A percentile compares a stretch with the other conserved stretches of the same genome.
phyloP scores from a whole-genome alignment of 2,329 filamentous ascomycete species.

The Leptographium flavum region DNA sequence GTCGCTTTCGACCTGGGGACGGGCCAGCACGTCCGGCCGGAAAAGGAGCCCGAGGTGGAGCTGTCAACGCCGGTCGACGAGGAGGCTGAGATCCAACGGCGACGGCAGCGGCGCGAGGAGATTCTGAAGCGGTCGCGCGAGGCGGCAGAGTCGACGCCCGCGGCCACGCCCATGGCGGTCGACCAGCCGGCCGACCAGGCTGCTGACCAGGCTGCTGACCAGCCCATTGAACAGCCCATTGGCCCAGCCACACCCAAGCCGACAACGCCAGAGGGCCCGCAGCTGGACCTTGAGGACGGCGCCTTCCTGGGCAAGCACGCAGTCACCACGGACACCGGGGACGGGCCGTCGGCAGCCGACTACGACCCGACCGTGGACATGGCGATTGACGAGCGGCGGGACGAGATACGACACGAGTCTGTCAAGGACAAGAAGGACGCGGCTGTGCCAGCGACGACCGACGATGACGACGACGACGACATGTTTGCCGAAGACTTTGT shows the following conservation, averaged over 20 bases:
- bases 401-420: slow-evolving; percentile 43
- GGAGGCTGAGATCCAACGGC: slow-evolving; percentile 70
- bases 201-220: slow-evolving; percentile 8
- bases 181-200: slow-evolving; percentile 23
- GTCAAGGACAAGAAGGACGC: neutral
- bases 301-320: slow-evolving; percentile 39
- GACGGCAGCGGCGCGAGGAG: slow-evolving; percentile 70
- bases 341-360: slow-evolving; percentile 81
- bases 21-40: neutral
- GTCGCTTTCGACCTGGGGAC: slow-evolving; percentile 30
- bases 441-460: neutral
- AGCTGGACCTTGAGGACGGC: slow-evolving; percentile 52
- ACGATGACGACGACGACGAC: slow-evolving; percentile 47
- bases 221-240: too few relatives aligned
- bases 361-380: slow-evolving; percentile 85
- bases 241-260: too few relatives aligned
- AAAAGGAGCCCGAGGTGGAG: neutral
- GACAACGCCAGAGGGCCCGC: slow-evolving; percentile 25
- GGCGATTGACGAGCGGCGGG: slow-evolving; percentile 64
- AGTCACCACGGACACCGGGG: slow-evolving; percentile 24
- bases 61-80: slow-evolving; percentile 57
- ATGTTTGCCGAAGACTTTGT: slow-evolving; percentile 83
- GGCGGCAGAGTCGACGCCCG: too few relatives aligned
- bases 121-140: slow-evolving; percentile 71
- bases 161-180: slow-evolving; percentile 36